Evolutionary conservation across 306 rosid genomes (phyloP).

Genomic region (Delonix regia): DNA sequence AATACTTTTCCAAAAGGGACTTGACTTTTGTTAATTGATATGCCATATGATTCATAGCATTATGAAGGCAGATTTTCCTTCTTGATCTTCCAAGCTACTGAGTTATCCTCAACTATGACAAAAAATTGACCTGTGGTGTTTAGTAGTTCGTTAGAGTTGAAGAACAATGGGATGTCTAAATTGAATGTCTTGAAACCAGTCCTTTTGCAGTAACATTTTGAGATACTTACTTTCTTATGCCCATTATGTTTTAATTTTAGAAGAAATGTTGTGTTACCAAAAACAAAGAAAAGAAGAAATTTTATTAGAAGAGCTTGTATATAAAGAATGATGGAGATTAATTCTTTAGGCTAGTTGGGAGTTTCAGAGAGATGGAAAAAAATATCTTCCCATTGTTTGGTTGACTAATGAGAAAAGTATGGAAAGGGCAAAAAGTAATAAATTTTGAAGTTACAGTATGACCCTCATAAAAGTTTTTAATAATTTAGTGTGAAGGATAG

Average conservation of each 20-base stretch:
- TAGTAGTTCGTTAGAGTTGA: not conserved
- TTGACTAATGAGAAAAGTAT: not conserved
- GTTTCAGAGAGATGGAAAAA: not conserved
- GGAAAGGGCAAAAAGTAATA: not conserved
- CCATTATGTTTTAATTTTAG: not conserved
- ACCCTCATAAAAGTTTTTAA: not conserved
- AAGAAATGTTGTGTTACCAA: not conserved
- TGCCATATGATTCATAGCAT: not conserved
- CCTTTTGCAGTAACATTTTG: not conserved
- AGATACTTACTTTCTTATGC: not conserved
- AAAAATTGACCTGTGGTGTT: not conserved
- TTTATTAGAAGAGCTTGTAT: not conserved
- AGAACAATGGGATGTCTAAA: not conserved
- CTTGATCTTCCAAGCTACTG: not conserved
- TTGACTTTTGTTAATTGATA: not conserved
- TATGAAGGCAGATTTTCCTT: not conserved
- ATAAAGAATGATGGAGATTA: not conserved
- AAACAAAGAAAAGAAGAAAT: not conserved
- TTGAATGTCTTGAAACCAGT: not conserved
- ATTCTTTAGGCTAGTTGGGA: not conserved
- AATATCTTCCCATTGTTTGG: not conserved
- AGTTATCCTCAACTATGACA: not conserved
- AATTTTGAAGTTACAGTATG: not conserved
- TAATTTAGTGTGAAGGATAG: no score
- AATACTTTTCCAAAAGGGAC: not conserved